Base-by-base conservation (phyloP, 305 asterid genomes). In the Euphrasia arctica region DNA sequence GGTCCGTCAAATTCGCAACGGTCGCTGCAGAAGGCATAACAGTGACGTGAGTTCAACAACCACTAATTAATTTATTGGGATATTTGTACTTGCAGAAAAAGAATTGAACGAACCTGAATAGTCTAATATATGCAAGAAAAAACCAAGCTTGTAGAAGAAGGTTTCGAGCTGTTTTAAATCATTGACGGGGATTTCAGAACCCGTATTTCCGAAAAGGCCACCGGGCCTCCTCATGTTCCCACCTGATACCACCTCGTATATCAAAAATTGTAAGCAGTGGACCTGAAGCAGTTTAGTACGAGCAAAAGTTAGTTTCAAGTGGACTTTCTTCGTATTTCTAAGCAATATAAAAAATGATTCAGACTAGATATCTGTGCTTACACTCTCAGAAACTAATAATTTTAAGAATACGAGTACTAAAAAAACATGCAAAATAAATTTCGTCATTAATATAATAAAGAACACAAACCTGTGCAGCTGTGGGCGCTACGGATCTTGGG, bases 151-250 rank as follows among this genome's bases (percentile, higher is more conserved):
- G 95, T 93, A 93, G 83, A 93, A 93, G 85, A 93, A 93, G 31
- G 95, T 79, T 72, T 93, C 97, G 52, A 93, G 81, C 79, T 93
- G 99, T 74, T 93, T 93, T 72, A 93, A 81, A 73, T 93, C 99
- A 78, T 82, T 88, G 73, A 77, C 86, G 36, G 97, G 97, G 76
- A 93, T 93, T 52, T 93, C 99, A 61, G 96, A 93, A 57, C 97
- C 95, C 64, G 83, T 81, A 79, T 90, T 93, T 61, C 99, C 96
- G 79, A 93, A 93, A 67, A 93, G 93, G 65, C 99, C 97, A 74
- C 99, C 97, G 60, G 95, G 92, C 80, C 80, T 93, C 84, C 97
- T 84, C 97, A 90, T 81, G 78, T 93, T 88, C 73, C 99, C 99
- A 62, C 99, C 99, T 3, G 99, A 93, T 47, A 93, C 99, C 82